These are phyloP conservation scores for Colletotrichum sp. DNA, from an alignment of 2,329 filamentous ascomycete species.

Conservation along the genomic window DNA sequence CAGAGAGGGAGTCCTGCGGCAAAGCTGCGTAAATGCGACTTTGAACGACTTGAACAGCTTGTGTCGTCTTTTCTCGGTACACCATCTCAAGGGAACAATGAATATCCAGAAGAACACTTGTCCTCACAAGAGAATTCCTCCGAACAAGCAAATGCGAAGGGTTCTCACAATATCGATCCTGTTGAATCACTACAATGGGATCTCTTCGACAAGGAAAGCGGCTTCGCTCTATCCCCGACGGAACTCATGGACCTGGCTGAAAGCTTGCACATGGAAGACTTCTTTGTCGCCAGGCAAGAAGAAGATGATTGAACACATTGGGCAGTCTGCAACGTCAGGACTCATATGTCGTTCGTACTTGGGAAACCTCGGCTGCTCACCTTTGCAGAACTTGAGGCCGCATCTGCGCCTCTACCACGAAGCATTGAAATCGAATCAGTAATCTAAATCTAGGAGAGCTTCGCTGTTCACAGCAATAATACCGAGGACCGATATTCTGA, in stretches of 20 bases:
- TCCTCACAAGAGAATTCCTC: background rate
- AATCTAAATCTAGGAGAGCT: background rate
- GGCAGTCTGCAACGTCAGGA: background rate
- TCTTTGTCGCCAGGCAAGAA: background rate
- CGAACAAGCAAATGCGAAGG: background rate
- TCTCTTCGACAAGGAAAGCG: background rate
- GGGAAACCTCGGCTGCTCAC: background rate
- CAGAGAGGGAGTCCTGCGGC: background rate
- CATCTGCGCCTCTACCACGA: background rate
- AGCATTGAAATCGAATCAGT: background rate
- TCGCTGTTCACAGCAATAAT: background rate
- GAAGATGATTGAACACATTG: background rate
- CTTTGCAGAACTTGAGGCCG: background rate
- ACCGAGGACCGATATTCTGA: background rate
- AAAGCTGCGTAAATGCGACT: background rate
- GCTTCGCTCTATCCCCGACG: background rate
- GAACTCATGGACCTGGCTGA: background rate
- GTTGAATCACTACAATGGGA: background rate
- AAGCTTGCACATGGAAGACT: background rate
- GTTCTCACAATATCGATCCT: background rate
- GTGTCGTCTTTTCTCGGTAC: background rate
- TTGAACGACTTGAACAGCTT: background rate
- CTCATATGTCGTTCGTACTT: background rate
- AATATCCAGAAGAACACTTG: background rate
- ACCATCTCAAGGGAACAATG: background rate